A percentile compares a stretch with the other conserved stretches of the same genome.
phyloP scores from a whole-genome alignment of 371 early-diverging fungal species.

The Catenaria anguillulae region DNA sequence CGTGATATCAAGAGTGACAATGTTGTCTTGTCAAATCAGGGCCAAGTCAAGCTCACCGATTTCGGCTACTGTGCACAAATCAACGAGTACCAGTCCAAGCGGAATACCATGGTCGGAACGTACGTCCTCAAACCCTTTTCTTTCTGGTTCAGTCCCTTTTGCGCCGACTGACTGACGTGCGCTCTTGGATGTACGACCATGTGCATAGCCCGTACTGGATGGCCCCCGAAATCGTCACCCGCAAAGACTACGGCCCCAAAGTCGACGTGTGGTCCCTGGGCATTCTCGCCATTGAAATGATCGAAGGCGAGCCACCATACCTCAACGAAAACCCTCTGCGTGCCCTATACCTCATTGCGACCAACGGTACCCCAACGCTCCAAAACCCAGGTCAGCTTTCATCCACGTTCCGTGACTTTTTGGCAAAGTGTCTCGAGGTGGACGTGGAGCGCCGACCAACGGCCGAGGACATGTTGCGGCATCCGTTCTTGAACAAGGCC shows the following conservation, averaged over 20 bases:
- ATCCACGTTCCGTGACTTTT: constrained; percentile 64
- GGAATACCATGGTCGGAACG: constrained; percentile 85
- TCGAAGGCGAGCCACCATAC: constrained; percentile 90
- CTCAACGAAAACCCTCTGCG: constrained; percentile 42
- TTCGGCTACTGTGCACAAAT: constrained; percentile 92
- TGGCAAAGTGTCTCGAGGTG: constrained; percentile 66
- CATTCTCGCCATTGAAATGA: constrained; percentile 61
- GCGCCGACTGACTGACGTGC: not conserved
- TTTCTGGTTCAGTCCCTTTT: not conserved
- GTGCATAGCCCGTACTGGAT: constrained; percentile 43
- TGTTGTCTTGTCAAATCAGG: constrained; percentile 66
- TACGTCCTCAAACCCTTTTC: constrained; percentile 21
- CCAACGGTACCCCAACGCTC: constrained; percentile 84
- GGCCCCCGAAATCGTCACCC: constrained; percentile 90
- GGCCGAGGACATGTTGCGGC: constrained; percentile 61
- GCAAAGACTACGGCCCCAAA: constrained; percentile 82
- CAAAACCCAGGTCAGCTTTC: constrained; percentile 76
- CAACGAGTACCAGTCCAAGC: constrained; percentile 56
- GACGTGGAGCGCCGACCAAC: constrained; percentile 70
- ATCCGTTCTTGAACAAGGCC: constrained; percentile 75
- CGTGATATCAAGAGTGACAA: constrained; percentile 97
- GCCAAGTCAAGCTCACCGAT: constrained; percentile 75
- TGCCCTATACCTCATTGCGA: constrained; percentile 88
- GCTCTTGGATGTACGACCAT: too few species aligned
- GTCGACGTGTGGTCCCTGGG: constrained; percentile 81